phyloP scores from a whole-genome alignment of 2,329 filamentous ascomycete genomes.

The Annulohypoxylon truncatum region DNA sequence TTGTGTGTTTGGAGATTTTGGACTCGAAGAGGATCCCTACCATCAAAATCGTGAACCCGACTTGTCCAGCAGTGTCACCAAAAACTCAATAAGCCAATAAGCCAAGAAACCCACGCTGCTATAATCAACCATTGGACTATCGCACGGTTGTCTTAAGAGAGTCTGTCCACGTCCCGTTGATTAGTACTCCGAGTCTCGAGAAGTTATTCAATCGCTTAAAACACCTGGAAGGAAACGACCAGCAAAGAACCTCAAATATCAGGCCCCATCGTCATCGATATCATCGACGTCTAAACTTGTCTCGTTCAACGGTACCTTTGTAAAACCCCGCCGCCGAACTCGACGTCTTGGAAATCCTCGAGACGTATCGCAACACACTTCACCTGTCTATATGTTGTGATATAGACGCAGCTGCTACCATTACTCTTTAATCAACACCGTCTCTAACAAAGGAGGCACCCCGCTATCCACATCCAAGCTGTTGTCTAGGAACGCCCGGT shows the following conservation, averaged over 20 bases:
- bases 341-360: slow-evolving; percentile 10
- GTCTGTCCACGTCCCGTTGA: slow-evolving; percentile 45
- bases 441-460: slow-evolving; percentile 39
- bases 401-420: slow-evolving; percentile 26
- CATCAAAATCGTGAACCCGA: slow-evolving; percentile 43
- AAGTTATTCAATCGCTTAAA: slow-evolving; percentile 52
- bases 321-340: slow-evolving; percentile 17
- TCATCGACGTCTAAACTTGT: slow-evolving; percentile 30
- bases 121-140: slow-evolving; percentile 40
- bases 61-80: slow-evolving; percentile 41
- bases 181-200: slow-evolving; percentile 44
- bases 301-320: slow-evolving; percentile 11
- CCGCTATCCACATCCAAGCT: slow-evolving; percentile 32
- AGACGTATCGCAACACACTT: slow-evolving; percentile 20
- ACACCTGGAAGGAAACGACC: slow-evolving; percentile 50
- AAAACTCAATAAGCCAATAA: slow-evolving; percentile 29
- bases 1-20: slow-evolving; percentile 59
- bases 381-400: slow-evolving; percentile 37
- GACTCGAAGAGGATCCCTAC: slow-evolving; percentile 52
- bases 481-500: slow-evolving; percentile 43
- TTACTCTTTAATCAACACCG: slow-evolving; percentile 29
- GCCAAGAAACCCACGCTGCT: slow-evolving; percentile 35
- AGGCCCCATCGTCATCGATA: slow-evolving; percentile 11
- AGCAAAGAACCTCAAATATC: slow-evolving; percentile 38
- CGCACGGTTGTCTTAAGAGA: slow-evolving; percentile 37